Base-by-base conservation (phyloP, 2,329 filamentous ascomycete species). In the Aureobasidium sp. region DNA sequence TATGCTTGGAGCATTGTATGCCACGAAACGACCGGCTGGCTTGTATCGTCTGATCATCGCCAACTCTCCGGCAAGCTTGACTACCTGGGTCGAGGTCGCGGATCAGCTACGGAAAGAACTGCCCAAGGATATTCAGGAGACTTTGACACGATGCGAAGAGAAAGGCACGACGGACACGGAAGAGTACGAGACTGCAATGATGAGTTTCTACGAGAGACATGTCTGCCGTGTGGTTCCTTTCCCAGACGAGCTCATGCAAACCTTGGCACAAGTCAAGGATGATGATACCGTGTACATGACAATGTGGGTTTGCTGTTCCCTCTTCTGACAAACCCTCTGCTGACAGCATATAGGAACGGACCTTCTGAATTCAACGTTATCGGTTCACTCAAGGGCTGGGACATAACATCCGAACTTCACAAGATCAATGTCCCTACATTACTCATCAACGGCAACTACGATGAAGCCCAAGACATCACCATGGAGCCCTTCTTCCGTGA, bases 1-100 rank as follows among this genome's bases (percentile, higher is more conserved):
- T 0, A 81, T 83, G 78, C 69, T 83, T 0, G 79, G 70, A 1
- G 73, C 73, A 0, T 67, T 74, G 34, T 80, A 76, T 70, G 79
- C 79, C 0, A 72, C 73, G 5, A 63, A 65, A 11, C 71, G 71
- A 36, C 74, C 73, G 5, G 55, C 61, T 27, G 75, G 76, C 0
- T 66, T 81, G 37, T 68, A 70, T 8, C 76, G 74, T 61, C 66
- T 80, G 1, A 68, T 81, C 31, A 67, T 72, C 56, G 63, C 63
- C 22, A 65, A 72, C 63, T 68, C 67, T 11, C 72, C 72, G 1
- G 64, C 70, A 6, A 64, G 66, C 49, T 71, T 74, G 69, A 48
- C 31, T 4, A 62, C 59, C 2, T 74, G 72, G 72, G 69, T 70
- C 15, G 58, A 67, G 31, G 68, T 65, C 9, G 68, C 68, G 4